Percentiles rank a stretch among this genome's conserved stretches.
Conservation (phyloP, 2,329 filamentous ascomycete species). For the Ophiostoma sp. region DNA sequence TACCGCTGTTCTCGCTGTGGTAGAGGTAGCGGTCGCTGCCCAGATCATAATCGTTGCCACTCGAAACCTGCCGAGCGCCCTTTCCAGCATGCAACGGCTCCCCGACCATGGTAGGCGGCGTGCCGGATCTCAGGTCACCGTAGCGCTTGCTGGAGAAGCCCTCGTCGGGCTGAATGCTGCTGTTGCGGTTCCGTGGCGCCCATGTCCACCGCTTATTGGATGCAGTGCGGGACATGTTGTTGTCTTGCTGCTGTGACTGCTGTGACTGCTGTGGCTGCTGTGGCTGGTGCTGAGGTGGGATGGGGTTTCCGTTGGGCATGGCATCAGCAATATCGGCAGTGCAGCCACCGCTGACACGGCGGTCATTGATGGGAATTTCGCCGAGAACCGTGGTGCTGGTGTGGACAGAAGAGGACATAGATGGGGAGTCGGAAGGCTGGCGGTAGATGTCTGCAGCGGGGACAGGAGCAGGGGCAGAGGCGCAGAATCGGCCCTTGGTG, state of each 20-base stretch:
- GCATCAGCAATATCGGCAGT: conserved; percentile 24
- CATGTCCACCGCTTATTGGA: conserved; percentile 27
- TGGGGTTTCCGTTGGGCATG: background rate
- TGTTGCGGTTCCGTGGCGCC: conserved; percentile 31
- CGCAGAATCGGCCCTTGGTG: conserved; percentile 28
- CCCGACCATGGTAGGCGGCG: conserved; percentile 49
- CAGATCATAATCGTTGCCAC: conserved; percentile 51
- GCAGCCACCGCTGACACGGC: conserved; percentile 39
- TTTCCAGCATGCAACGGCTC: conserved; percentile 30
- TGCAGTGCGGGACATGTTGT: conserved; percentile 14
- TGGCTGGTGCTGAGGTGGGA: conserved; percentile 15
- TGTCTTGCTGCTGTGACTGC: background rate
- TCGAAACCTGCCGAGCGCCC: conserved; percentile 49
- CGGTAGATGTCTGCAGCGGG: conserved; percentile 25
- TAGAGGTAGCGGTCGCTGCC: conserved; percentile 26
- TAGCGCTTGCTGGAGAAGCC: conserved; percentile 53
- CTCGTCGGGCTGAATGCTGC: conserved; percentile 47
- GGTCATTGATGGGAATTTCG: conserved; percentile 44
- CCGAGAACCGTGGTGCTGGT: conserved; percentile 33
- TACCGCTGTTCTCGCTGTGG: conserved; percentile 22
- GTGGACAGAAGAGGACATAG: conserved; percentile 26
- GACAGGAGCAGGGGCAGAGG: conserved; percentile 30
- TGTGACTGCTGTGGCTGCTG: conserved; percentile 11
- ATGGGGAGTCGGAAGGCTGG: conserved; percentile 29
- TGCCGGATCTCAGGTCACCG: conserved; percentile 50